phyloP scores from a whole-genome alignment of 352 stramenopile species.

The Pythium guiyangense region DNA sequence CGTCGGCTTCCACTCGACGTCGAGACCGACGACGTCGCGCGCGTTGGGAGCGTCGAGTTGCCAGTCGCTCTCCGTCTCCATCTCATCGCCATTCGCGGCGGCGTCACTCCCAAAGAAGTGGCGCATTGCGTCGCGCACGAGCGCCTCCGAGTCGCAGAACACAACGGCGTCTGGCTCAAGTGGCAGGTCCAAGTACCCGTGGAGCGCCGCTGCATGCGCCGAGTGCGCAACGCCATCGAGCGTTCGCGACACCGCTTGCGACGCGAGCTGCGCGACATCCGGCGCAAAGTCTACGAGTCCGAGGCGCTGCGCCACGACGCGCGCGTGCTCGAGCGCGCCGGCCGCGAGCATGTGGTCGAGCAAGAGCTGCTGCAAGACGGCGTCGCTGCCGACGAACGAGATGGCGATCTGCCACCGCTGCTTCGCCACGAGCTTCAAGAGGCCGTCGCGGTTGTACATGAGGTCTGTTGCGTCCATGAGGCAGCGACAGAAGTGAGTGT shows the following conservation, averaged over 20 bases:
- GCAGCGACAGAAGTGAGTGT: not conserved
- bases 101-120: constrained; percentile 19
- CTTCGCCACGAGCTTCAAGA: constrained; percentile 58
- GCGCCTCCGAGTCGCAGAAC: constrained; percentile 39
- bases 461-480: constrained; percentile 18
- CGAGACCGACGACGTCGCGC: too few relatives aligned
- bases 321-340: constrained; percentile 23
- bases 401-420: constrained; percentile 54
- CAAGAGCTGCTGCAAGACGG: too few relatives aligned
- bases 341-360: too few relatives aligned
- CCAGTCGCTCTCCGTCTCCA: too few relatives aligned
- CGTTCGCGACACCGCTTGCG: not conserved
- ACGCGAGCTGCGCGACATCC: constrained; percentile 15
- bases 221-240: not conserved
- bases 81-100: not conserved
- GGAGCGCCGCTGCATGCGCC: not conserved
- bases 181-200: constrained; percentile 24
- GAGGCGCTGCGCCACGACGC: constrained; percentile 32
- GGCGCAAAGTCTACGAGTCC: constrained; percentile 34
- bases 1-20: too few relatives aligned
- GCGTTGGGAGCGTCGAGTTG: too few relatives aligned
- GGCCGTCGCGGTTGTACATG: constrained; percentile 53
- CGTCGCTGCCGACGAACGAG: too few relatives aligned
- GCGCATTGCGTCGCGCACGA: constrained; percentile 16
- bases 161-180: constrained; percentile 19